phyloP scores from a whole-genome alignment of 257 asterid species.

The Datura wrightii region DNA sequence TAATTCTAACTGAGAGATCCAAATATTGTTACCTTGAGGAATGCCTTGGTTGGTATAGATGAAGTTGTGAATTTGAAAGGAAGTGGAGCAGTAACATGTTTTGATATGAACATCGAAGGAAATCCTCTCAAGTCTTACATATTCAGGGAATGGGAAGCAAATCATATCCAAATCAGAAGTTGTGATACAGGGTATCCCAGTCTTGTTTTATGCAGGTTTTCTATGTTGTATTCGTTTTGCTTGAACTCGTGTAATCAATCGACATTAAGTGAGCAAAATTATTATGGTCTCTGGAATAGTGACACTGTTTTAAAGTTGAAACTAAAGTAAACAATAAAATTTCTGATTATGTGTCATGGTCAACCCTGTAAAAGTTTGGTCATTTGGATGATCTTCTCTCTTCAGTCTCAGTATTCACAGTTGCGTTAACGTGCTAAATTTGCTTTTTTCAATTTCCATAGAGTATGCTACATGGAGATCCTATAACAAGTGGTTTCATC shows the following conservation, averaged over 20 bases:
- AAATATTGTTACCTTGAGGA: background rate
- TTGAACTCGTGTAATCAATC: background rate
- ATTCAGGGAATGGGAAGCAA: background rate
- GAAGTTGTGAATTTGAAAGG: constrained; percentile 16
- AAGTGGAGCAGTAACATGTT: background rate
- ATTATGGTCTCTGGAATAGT: background rate
- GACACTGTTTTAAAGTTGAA: background rate
- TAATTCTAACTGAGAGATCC: background rate
- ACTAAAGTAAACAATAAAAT: background rate
- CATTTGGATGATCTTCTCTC: constrained; percentile 11
- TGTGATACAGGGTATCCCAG: background rate
- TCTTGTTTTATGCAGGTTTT: constrained; percentile 6
- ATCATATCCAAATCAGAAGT: background rate
- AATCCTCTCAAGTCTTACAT: background rate
- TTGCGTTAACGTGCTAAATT: background rate
- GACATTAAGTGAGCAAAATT: background rate
- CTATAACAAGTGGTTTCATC: constrained; percentile 4
- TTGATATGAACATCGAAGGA: background rate
- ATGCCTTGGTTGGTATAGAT: constrained; percentile 14
- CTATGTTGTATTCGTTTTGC: background rate
- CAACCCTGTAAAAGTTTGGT: background rate
- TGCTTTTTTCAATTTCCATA: background rate
- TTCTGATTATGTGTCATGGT: constrained; percentile 7
- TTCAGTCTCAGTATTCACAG: background rate
- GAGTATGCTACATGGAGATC: constrained; percentile 6